Percentiles rank a stretch among this genome's conserved stretches.
Conservation (phyloP, 2,329 filamentous ascomycete species). For the Acarospora socialis region DNA sequence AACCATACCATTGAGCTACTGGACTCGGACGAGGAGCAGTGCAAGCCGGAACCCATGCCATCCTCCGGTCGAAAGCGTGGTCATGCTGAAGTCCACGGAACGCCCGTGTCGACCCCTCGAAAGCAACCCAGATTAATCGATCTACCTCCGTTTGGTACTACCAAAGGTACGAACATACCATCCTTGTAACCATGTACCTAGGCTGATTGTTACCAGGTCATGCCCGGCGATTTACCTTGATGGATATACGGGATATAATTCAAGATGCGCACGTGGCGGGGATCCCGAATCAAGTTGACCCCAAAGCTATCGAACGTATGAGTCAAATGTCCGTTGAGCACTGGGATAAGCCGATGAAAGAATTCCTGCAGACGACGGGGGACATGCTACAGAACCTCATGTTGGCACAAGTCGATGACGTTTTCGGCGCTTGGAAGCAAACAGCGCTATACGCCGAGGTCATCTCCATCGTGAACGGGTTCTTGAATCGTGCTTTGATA, state of each 20-base stretch:
- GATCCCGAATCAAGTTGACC: constrained; percentile 43
- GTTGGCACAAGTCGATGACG: neutral
- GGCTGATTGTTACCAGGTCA: constrained; percentile 5
- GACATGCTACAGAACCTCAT: constrained; percentile 27
- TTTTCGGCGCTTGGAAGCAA: constrained; percentile 3
- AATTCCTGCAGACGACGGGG: constrained; percentile 22
- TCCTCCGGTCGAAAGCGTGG: neutral
- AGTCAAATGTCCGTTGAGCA: constrained; percentile 42
- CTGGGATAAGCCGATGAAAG: constrained; percentile 42
- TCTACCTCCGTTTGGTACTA: neutral
- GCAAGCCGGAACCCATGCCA: neutral
- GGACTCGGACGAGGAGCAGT: neutral
- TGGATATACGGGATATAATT: constrained; percentile 40
- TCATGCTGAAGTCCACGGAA: neutral
- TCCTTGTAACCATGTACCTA: constrained; percentile 15
- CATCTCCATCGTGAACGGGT: constrained; percentile 3
- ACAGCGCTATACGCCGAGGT: constrained; percentile 5
- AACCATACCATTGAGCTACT: neutral
- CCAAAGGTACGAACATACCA: constrained; percentile 11
- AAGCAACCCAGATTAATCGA: neutral
- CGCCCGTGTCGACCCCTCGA: neutral
- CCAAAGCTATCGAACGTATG: constrained; percentile 45
- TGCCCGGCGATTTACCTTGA: constrained; percentile 13
- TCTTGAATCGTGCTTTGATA: constrained; percentile 5
- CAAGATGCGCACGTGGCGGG: constrained; percentile 40